Conservation (phyloP, 2,329 filamentous ascomycete genomes). For the Neofusicoccum laricinum region DNA sequence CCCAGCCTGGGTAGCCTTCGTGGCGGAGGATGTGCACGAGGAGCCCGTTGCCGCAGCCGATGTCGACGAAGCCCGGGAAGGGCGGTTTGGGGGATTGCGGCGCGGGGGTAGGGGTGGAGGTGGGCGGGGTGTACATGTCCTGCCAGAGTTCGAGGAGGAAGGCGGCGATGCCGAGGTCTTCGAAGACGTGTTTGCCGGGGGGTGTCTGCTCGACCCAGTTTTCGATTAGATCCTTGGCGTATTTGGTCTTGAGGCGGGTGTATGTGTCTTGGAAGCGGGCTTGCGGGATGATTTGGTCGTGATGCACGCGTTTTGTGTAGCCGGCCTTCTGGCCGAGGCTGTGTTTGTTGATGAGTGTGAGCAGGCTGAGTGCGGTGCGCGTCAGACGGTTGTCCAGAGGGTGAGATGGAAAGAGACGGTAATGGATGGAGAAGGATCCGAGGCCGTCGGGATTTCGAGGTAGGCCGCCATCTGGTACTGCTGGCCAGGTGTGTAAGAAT, state of each 20-base stretch:
- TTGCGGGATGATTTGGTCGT: conserved; percentile 78
- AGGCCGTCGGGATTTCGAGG: conserved; percentile 15
- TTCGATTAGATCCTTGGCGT: conserved; percentile 69
- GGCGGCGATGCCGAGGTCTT: conserved; percentile 85
- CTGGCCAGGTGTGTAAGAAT: conserved; percentile 68
- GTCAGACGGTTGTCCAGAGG: conserved; percentile 53
- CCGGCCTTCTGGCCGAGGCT: conserved; percentile 62
- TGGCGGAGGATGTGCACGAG: conserved; percentile 76
- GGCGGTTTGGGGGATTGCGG: conserved; percentile 22
- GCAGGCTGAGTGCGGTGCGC: conserved; percentile 66
- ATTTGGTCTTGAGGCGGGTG: conserved; percentile 71
- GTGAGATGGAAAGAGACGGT: conserved; percentile 43
- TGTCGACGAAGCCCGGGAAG: conserved; percentile 91
- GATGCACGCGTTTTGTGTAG: conserved; percentile 78
- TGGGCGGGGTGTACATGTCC: conserved; percentile 64
- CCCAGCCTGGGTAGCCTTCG: conserved; percentile 83
- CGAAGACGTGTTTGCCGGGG: conserved; percentile 89
- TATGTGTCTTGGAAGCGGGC: conserved; percentile 80
- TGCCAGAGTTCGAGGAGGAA: conserved; percentile 91
- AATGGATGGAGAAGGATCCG: conserved; percentile 51
- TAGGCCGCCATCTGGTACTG: conserved; percentile 5
- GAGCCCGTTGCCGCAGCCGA: conserved; percentile 92
- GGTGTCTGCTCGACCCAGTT: conserved; percentile 85
- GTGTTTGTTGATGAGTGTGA: conserved; percentile 70
- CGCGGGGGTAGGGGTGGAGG: no score